phyloP scores from a whole-genome alignment of 192 early-diverging fungal species.

The Backusella luteola region DNA sequence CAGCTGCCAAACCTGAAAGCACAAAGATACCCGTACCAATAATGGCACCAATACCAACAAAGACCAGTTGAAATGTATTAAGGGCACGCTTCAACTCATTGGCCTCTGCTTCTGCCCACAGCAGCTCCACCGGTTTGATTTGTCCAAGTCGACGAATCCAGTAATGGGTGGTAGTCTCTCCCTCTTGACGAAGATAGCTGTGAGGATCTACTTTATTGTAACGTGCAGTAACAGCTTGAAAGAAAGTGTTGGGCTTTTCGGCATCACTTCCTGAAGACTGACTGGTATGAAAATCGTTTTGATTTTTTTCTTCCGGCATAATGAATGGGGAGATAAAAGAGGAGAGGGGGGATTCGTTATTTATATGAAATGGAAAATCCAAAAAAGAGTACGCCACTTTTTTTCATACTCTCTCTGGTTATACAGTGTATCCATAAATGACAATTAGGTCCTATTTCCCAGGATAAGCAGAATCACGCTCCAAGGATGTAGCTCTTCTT shows the following conservation, averaged over 20 bases:
- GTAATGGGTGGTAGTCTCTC: conserved; percentile 14
- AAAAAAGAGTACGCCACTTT: not conserved
- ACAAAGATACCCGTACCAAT: conserved; percentile 42
- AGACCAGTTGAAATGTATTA: conserved; percentile 15
- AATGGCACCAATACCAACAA: conserved; percentile 36
- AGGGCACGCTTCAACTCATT: conserved; percentile 23
- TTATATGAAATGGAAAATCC: not conserved
- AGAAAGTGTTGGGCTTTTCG: not conserved
- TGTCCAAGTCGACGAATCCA: conserved; percentile 23
- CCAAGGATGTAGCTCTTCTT: not conserved
- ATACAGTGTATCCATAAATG: not conserved
- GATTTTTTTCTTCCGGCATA: not conserved
- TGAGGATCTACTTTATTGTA: conserved; percentile 26
- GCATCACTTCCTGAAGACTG: not conserved
- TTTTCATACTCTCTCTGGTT: not conserved
- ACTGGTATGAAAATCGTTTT: not conserved
- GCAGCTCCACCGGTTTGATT: conserved; percentile 29
- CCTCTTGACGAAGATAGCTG: conserved; percentile 25
- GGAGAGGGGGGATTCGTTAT: not conserved
- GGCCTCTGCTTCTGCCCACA: conserved; percentile 18
- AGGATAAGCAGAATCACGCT: not conserved
- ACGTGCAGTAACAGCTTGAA: conserved; percentile 1
- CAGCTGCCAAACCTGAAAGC: conserved; percentile 66
- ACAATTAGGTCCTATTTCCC: not conserved
- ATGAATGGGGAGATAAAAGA: not conserved